Conservation (phyloP, 768 basidiomycete genomes). For the Tephrocybe sp. region DNA sequence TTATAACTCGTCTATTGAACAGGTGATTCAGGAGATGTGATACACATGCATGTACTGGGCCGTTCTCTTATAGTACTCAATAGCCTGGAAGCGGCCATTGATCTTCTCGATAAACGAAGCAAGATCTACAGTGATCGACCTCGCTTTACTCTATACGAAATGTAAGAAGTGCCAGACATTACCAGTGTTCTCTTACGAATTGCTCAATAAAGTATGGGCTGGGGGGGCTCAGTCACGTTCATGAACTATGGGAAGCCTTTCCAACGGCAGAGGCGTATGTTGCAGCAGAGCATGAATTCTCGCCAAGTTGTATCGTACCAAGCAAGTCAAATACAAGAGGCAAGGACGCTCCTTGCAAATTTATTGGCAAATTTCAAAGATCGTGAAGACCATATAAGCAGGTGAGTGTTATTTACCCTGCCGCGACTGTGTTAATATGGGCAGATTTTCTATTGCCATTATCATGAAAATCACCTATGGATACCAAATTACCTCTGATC, state of each 20-base stretch:
- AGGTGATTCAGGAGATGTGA: slow-evolving; percentile 12
- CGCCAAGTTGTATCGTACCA: slow-evolving; percentile 20
- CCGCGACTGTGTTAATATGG: background rate
- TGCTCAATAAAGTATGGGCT: slow-evolving; percentile 15
- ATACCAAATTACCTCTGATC: slow-evolving; percentile 26
- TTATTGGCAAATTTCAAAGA: slow-evolving; percentile 25
- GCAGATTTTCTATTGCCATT: slow-evolving; percentile 15
- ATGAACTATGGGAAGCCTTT: slow-evolving; percentile 18
- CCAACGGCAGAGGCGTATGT: slow-evolving; percentile 14
- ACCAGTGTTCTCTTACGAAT: background rate
- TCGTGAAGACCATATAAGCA: slow-evolving; percentile 26
- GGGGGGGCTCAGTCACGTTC: slow-evolving; percentile 9
- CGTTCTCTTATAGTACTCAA: slow-evolving; percentile 17
- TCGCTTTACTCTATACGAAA: slow-evolving; percentile 14
- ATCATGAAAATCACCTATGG: slow-evolving; percentile 33
- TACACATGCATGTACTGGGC: slow-evolving; percentile 11
- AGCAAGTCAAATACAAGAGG: slow-evolving; percentile 27
- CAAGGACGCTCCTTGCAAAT: slow-evolving; percentile 26
- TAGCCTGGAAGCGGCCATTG: slow-evolving; percentile 13
- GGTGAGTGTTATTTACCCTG: slow-evolving; percentile 18
- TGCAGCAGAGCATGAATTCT: slow-evolving; percentile 19
- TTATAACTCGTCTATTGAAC: background rate
- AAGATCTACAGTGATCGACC: slow-evolving; percentile 18
- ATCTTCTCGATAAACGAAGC: slow-evolving; percentile 16
- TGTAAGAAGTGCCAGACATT: slow-evolving; percentile 14